A percentile compares a stretch with the other conserved stretches of the same genome.
Evolutionary conservation across 208 protist genomes (phyloP).

Genomic region (Crithidia sp.): DNA sequence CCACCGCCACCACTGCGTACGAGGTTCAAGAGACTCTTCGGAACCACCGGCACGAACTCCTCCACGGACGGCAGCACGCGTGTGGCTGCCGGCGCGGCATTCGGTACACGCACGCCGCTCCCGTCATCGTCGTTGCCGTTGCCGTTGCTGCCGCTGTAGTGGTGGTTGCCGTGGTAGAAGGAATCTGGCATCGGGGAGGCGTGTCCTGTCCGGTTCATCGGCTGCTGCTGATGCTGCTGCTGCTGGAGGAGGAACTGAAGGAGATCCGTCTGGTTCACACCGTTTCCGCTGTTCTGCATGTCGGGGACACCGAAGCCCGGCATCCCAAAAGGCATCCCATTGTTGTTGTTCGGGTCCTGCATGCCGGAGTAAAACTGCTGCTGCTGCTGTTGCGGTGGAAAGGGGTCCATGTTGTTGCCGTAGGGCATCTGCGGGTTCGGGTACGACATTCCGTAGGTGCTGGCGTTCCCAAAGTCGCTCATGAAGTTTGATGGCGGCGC

Average conservation of each 20-base stretch:
- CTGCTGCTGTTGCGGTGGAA: conserved; percentile 3
- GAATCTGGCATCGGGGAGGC: neutral
- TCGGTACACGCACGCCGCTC: conserved; percentile 7
- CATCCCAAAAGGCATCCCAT: conserved; percentile 23
- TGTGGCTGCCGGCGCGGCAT: conserved; percentile 13
- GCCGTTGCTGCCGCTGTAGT: neutral
- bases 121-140: neutral
- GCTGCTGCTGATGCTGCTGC: conserved; percentile 14
- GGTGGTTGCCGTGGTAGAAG: neutral
- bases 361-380: neutral
- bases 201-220: neutral
- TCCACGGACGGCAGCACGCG: conserved; percentile 67
- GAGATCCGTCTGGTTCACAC: conserved; percentile 21
- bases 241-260: conserved; percentile 37
- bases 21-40: conserved; percentile 41
- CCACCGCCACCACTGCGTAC: conserved; percentile 16
- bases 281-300: conserved; percentile 2
- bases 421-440: neutral
- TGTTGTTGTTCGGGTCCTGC: neutral
- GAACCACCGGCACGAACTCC: conserved; percentile 67
- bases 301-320: neutral
- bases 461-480: neutral
- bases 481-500: neutral
- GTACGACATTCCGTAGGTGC: neutral
- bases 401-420: neutral